Percentiles rank a stretch among this genome's conserved stretches.
phyloP scores from a whole-genome alignment of 2,329 filamentous ascomycete genomes.

The Onygenales sp. region DNA sequence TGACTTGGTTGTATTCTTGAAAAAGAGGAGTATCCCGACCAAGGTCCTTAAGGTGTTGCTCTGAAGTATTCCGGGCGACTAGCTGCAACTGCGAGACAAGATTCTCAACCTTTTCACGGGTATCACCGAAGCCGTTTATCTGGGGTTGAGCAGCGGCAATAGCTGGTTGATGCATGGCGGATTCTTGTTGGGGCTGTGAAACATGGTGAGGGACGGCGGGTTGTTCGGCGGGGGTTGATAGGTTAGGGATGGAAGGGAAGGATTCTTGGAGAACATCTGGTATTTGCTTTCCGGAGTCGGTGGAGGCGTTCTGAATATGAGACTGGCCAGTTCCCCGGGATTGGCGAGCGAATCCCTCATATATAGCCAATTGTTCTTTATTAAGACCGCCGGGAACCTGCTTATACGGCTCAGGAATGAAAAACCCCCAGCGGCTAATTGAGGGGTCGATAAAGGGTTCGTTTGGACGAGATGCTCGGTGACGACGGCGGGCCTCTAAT shows the following conservation, averaged over 20 bases:
- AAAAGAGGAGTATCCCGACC: slow-evolving; percentile 46
- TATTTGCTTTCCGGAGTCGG: slow-evolving; percentile 51
- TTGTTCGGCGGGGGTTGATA: slow-evolving; percentile 54
- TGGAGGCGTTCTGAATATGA: slow-evolving; percentile 47
- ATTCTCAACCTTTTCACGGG: slow-evolving; percentile 44
- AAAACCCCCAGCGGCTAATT: slow-evolving; percentile 83
- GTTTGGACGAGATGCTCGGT: slow-evolving; percentile 64
- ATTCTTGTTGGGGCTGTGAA: slow-evolving; percentile 41
- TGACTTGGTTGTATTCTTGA: slow-evolving; percentile 48
- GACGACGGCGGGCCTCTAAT: slow-evolving; percentile 65
- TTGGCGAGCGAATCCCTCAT: slow-evolving; percentile 89
- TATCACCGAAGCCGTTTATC: slow-evolving; percentile 52
- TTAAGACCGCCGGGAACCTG: slow-evolving; percentile 76
- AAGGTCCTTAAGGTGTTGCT: slow-evolving; percentile 50
- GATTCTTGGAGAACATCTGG: slow-evolving; percentile 55
- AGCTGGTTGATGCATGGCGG: slow-evolving; percentile 28
- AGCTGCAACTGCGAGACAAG: slow-evolving; percentile 50
- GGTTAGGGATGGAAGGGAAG: slow-evolving; percentile 49
- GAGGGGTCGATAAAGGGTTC: slow-evolving; percentile 75
- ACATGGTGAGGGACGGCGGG: slow-evolving; percentile 52
- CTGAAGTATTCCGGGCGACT: slow-evolving; percentile 45
- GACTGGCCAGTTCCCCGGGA: slow-evolving; percentile 53
- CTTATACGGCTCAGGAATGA: slow-evolving; percentile 89
- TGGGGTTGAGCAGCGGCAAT: slow-evolving; percentile 37
- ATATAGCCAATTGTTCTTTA: slow-evolving; percentile 85